Conservation (phyloP, 2,329 filamentous ascomycete species). For the Daldinia sp. region DNA sequence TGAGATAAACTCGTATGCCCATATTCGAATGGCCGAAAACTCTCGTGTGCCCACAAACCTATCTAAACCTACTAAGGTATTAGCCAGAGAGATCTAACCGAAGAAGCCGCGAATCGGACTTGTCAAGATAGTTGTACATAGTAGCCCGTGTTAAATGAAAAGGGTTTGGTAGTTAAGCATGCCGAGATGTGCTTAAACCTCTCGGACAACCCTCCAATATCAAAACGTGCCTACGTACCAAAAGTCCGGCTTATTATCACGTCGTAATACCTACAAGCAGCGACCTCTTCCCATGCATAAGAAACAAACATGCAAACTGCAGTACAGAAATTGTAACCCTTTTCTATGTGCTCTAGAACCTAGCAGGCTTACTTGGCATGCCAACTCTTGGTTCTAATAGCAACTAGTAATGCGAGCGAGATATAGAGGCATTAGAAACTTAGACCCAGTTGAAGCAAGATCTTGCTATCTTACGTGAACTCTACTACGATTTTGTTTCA, state of each 20-base stretch:
- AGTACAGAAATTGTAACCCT: constrained; percentile 36
- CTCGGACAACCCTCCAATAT: background rate
- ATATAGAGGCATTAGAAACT: constrained; percentile 2
- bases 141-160: background rate
- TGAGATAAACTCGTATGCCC: constrained; percentile 32
- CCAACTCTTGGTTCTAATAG: background rate
- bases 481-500: background rate
- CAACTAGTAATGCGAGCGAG: too few relatives aligned
- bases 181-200: background rate
- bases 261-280: constrained; percentile 7
- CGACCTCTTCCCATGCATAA: constrained; percentile 28
- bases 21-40: constrained; percentile 31
- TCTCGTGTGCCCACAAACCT: constrained; percentile 25
- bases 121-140: background rate
- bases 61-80: background rate
- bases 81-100: background rate
- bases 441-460: background rate
- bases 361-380: background rate
- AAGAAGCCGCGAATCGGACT: background rate
- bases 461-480: background rate
- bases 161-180: background rate
- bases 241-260: background rate
- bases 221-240: background rate
- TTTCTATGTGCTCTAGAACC: constrained; percentile 31
- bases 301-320: constrained; percentile 15